phyloP scores from a whole-genome alignment of 805 yeast species.

The Pichia heedii region DNA sequence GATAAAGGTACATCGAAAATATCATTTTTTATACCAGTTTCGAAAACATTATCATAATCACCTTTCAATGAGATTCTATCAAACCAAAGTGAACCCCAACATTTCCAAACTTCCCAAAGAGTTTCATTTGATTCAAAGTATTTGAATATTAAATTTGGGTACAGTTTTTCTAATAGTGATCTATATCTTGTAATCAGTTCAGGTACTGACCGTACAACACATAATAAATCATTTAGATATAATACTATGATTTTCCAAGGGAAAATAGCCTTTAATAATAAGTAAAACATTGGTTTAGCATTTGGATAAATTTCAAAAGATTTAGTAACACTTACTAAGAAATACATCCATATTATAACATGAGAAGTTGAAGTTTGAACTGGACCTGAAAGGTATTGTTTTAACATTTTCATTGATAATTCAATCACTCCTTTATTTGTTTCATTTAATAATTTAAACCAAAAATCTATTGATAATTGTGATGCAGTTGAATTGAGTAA shows the following conservation, averaged over 20 bases:
- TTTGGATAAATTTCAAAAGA: slow-evolving; percentile 39
- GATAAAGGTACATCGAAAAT: slow-evolving; percentile 53
- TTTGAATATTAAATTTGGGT: slow-evolving; percentile 12
- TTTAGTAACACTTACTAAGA: slow-evolving; percentile 53
- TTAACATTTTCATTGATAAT: slow-evolving; percentile 58
- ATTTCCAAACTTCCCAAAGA: slow-evolving; percentile 71
- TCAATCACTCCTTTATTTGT: slow-evolving; percentile 58
- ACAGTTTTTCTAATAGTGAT: neutral
- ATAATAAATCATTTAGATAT: slow-evolving; percentile 51
- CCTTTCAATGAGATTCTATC: slow-evolving; percentile 47
- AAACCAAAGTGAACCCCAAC: slow-evolving; percentile 82
- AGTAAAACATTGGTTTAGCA: slow-evolving; percentile 38
- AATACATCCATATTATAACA: slow-evolving; percentile 69
- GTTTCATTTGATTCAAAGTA: slow-evolving; percentile 35
- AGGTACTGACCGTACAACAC: slow-evolving; percentile 23
- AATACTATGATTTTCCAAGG: slow-evolving; percentile 64
- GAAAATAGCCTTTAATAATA: slow-evolving; percentile 45
- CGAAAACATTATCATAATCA: slow-evolving; percentile 39
- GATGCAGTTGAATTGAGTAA: slow-evolving; percentile 20
- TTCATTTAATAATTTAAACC: slow-evolving; percentile 50
- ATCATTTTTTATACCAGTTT: slow-evolving; percentile 50
- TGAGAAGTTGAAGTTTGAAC: slow-evolving; percentile 63
- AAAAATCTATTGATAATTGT: slow-evolving; percentile 30
- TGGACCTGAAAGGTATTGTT: slow-evolving; percentile 63
- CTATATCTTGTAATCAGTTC: slow-evolving; percentile 13